Base-by-base conservation (phyloP, 139 green algal genomes). In the Micractinium sp. region DNA sequence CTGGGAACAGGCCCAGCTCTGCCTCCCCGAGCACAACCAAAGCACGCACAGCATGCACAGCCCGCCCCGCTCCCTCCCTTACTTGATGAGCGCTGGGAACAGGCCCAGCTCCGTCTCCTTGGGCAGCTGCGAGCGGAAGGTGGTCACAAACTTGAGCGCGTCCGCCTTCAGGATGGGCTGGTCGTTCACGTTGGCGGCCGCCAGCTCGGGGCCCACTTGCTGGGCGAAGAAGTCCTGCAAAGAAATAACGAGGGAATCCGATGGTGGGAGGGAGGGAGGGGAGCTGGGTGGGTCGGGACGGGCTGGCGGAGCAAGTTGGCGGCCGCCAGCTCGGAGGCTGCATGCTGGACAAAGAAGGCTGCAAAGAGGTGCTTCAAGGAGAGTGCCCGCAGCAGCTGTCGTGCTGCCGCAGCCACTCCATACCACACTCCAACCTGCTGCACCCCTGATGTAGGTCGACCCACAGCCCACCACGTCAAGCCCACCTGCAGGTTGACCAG, bases 81-180 rank as follows among this genome's bases (percentile, higher is more conserved):
- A 87, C 87, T 82, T 90, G 39, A 97, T 92, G 39, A 98, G 87
- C 23, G 73, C 63, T 9, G 96, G 95, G 76, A 99, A 93, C 20
- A 96, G 81, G 15, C 89, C 89, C 66, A 98, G 82, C n/a, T 90
- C 35, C 1, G 91, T 87, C 5, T 94, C 93, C 89, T 96, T 97
- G 41, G 97, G 95, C 5, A 99, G 85, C 85, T 97, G 92, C 18
- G 90, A 93, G 56, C 96, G 94, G 79, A 99, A 99, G 19, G 95
- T 98, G 41, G 96, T 99, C 12, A 98, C 89, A 90, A 99, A 99
- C 92, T 99, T 99, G 81, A 99, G 94, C 1, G 96, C 96, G 77
- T 99, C 98, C 33, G 98, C 97, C 92, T 98, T 97, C 20, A 99
- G 93, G 23, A 99, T 92, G 63, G 97, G 95, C 14, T 88, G 89